Base-by-base conservation (phyloP, 2,329 filamentous ascomycete species). In the Phoma herbarum region DNA sequence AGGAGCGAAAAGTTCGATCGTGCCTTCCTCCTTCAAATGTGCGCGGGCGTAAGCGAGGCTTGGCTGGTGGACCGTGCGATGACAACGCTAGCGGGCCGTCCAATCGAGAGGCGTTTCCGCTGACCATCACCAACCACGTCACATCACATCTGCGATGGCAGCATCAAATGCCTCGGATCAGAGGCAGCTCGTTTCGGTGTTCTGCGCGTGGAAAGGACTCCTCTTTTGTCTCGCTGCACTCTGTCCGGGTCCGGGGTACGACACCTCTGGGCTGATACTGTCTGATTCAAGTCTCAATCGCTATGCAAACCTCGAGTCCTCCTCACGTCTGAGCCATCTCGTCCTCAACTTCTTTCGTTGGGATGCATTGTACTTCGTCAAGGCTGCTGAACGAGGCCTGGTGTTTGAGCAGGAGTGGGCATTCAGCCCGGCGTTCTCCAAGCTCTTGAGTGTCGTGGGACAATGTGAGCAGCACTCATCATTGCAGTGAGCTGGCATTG, bases 321-420 rank as follows among this genome's bases (percentile, higher is more conserved):
- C 63, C 43, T 59, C 63, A 25, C 52, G 55, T 53, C 22, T 47
- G 52, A 48, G 62, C 63, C 75, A 77, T 60, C 67, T 90, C 2
- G 75, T 82, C 20, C 77, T 83, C 31, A 86, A 86, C 42, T 79
- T 95, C 57, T 87, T 88, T 7, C 84, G 90, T 74, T 96, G 92
- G 92, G 92, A 96, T 75, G 90, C 88, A 29, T 82, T 96, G 65
- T 95, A 94, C 75, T 94, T 89, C 70, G 80, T 88, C 58, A 83
- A 87, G 64, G 75, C 82, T 43, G 85, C 90, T 4, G 82, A 82
- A 41, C 81, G 85, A 11, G 90, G 89, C 31, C 88, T 92, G 66
- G 54, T 88, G 11, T 90, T 87, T 73, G 92, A 96, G 78, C 92
- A 95, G 78, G 90, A 94, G 77, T 95, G 91, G 91, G 92, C 91